Evolutionary conservation across 768 basidiomycete species (phyloP).

Genomic region (Clitopilus hobsonii): DNA sequence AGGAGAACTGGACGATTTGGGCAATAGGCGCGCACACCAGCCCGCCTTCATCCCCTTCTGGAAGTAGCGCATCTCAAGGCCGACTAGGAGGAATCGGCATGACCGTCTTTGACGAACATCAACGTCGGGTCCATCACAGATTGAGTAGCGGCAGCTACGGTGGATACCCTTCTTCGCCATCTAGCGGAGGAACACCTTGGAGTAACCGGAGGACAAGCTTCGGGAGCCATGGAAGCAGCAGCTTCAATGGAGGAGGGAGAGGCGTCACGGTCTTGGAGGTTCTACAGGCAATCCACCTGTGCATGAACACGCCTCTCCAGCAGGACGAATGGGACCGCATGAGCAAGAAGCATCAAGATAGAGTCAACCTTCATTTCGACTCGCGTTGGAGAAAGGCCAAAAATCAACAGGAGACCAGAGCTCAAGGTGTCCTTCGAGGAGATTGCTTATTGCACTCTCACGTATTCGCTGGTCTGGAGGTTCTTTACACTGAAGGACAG

Average conservation of each 20-base stretch:
- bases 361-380: slow-evolving; percentile 37
- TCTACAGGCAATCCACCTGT: slow-evolving; percentile 37
- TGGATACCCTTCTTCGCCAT: neutral
- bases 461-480: slow-evolving; percentile 39
- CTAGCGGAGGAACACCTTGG: neutral
- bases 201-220: neutral
- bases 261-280: slow-evolving; percentile 53
- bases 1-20: slow-evolving; percentile 36
- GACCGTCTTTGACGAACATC: neutral
- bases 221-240: neutral
- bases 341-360: slow-evolving; percentile 34
- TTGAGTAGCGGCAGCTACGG: neutral
- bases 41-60: neutral
- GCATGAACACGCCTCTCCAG: slow-evolving; percentile 31
- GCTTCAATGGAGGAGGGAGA: neutral
- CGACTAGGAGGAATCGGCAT: neutral
- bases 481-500: neutral
- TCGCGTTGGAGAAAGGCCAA: slow-evolving; percentile 37
- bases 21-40: slow-evolving; percentile 27
- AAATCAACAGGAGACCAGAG: slow-evolving; percentile 28
- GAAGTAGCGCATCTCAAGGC: neutral
- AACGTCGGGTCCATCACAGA: neutral
- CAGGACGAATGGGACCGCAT: slow-evolving; percentile 38
- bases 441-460: slow-evolving; percentile 48
- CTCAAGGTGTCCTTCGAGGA: slow-evolving; percentile 38